These are phyloP conservation scores for Syncephalis plumigaleata DNA, from an alignment of 371 early-diverging fungal species.

Conservation along the genomic window DNA sequence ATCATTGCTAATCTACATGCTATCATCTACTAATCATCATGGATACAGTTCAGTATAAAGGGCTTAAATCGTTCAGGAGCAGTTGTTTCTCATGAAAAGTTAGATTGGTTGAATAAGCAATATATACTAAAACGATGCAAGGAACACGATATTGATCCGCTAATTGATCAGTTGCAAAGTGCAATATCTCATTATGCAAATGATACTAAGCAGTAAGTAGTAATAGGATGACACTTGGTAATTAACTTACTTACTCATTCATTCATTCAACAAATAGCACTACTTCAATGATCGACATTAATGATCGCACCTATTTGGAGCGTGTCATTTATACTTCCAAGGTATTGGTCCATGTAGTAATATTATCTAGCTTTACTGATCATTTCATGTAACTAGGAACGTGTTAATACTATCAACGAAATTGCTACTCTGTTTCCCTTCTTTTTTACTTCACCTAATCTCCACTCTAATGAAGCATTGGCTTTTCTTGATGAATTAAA, in stretches of 20 bases:
- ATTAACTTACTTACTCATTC: slow-evolving; percentile 8
- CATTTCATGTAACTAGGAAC: slow-evolving; percentile 14
- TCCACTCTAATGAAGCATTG: slow-evolving; percentile 22
- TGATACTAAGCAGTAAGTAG: slow-evolving; percentile 14
- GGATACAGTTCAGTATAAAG: slow-evolving; percentile 39
- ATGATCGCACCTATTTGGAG: not conserved
- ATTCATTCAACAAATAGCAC: too few relatives aligned
- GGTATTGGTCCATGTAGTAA: not conserved
- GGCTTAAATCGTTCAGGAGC: slow-evolving; percentile 59
- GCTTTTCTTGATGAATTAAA: slow-evolving; percentile 24
- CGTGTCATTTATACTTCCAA: not conserved
- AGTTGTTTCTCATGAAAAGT: slow-evolving; percentile 53
- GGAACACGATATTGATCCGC: slow-evolving; percentile 6
- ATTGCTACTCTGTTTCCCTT: slow-evolving; percentile 32
- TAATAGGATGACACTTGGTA: slow-evolving; percentile 9
- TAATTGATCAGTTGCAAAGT: too few relatives aligned
- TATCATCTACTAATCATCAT: not conserved
- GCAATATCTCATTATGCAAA: not conserved
- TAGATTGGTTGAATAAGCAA: slow-evolving; percentile 74
- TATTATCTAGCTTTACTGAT: not conserved
- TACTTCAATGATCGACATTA: not conserved
- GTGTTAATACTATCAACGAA: slow-evolving; percentile 35
- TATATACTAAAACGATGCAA: slow-evolving; percentile 37
- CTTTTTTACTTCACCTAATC: slow-evolving; percentile 34
- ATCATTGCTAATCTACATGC: not conserved